Base-by-base conservation (phyloP, 1,284 basidiomycete species). In the Fistulinella cinereoalba region DNA sequence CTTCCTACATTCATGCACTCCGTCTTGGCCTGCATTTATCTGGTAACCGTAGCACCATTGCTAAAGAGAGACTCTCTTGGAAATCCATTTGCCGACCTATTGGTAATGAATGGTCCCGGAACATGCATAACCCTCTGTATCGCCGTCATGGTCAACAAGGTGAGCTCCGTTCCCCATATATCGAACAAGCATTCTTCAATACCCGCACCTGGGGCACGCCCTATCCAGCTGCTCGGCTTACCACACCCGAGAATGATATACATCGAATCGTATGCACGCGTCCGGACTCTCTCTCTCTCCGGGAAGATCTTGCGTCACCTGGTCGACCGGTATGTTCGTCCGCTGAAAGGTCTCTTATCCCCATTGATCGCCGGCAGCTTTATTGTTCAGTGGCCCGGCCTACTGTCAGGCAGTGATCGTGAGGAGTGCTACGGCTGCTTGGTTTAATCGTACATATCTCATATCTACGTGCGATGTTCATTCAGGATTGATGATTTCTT, bases 21-120 rank as follows among this genome's bases (percentile, higher is more conserved):
- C 7, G 67, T 94, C 24, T 47, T 76, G 10, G 65, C 66, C 19
- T 81, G 83, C 57, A 54, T 85, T 47, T 78, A 77, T 65, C 66
- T 79, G 57, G 54, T 86, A 52, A 77, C 79, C n/a, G 31, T 85
- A 39, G 47, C 65, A 11, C 80, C 83, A 5, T 48, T 79, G 5
- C 29, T 76, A 23, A 51, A 54, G 51, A 52, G 49, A 19, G 56
- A 52, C 24, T 32, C 46, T 1, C 55, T 52, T 27, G 54, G 60
- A 12, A 48, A 59, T 15, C 66, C 72, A 1, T 85, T 83, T 59
- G 81, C 84, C 12, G 92, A 97, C 50, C 72, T 93, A 21, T 71
- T 99, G 22, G 68, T 99, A 43, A 68, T 99, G 36, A 99, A 99
- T 66, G 97, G 97, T 6, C 97, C 97, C 0, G 97, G 95, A 9